Evolutionary conservation across 306 rosid species (phyloP).

Genomic region (Malus sieversii): DNA sequence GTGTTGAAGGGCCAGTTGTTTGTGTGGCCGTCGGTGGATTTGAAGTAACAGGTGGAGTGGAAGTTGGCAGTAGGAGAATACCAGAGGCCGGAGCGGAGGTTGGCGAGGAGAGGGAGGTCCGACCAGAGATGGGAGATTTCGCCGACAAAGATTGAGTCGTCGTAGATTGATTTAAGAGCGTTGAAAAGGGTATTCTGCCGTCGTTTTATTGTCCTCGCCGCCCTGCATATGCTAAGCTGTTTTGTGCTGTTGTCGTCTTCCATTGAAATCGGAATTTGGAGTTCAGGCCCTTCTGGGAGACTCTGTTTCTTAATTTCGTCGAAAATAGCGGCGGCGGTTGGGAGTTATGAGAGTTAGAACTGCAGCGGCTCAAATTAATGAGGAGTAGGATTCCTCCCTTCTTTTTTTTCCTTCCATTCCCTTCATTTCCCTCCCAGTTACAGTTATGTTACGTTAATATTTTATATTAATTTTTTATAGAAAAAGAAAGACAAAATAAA

Average conservation of each 20-base stretch:
- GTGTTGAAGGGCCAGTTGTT: constrained; percentile 80
- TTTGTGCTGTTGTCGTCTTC: constrained; percentile 23
- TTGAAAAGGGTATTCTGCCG: constrained; percentile 70
- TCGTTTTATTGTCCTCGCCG: constrained; percentile 62
- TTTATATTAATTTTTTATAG: no score
- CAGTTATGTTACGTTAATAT: no score
- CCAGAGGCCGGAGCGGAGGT: constrained; percentile 93
- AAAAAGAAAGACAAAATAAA: no score
- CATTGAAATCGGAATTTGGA: constrained; percentile 10
- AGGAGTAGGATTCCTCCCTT: no score
- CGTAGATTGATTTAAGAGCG: constrained; percentile 71
- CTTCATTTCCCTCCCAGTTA: no score
- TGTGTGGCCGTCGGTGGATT: constrained; percentile 94
- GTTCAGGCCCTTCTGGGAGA: no score
- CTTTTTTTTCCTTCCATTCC: no score
- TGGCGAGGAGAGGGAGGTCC: constrained; percentile 80
- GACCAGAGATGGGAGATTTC: constrained; percentile 82
- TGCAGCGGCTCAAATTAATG: no score
- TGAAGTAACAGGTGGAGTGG: constrained; percentile 15
- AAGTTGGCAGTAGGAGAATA: constrained; percentile 35
- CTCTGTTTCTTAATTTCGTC: no score
- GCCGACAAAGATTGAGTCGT: constrained; percentile 73
- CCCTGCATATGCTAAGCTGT: constrained; percentile 61
- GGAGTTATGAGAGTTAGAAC: no score
- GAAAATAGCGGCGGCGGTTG: no score